Base-by-base conservation (phyloP, 176 grass and related monocot species). In the Panicum miliaceum region DNA sequence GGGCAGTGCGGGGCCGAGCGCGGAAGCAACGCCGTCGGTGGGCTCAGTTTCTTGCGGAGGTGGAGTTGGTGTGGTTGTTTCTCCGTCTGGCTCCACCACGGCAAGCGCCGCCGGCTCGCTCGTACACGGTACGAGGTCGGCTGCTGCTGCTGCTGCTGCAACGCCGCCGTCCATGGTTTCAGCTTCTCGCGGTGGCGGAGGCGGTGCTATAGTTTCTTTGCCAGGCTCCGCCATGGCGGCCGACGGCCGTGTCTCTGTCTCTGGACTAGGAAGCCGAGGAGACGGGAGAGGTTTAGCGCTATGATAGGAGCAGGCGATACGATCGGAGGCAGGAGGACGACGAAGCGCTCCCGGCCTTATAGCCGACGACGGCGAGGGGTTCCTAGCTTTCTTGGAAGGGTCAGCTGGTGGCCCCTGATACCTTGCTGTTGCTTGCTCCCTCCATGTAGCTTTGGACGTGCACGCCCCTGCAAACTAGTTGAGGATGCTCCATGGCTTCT, bases 191-290 rank as follows among this genome's bases (percentile, higher is more conserved):
- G 54, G 75, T 6, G 4, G 16, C 1, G 23, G 19, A 8, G 53
- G 34, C 1, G 42, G 27, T 12, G 64, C 3, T 25, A 81, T 37
- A 40, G 60, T 12, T 63, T 34, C 77, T 6, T 53, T n/a, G 69
- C 47, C 22, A 16, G 63, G 41, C 32, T 76, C 72, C 16, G 63
- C 79, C 80, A 78, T 88, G 66, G 84, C 29, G 16, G 5, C 11
- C 48, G 15, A 43, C n/a, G 6, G 20, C 43, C 38, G 19, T 76
- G 50, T 58, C 34, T 41, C 35, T 52, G 5, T 59, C 12, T 41
- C 20, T n/a, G 22, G 15, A 22, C 11, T 64, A 9, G 14, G n/a
- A 8, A 6, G 10, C 8, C 16, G 42, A 78, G 12, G 25, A 5
- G 57, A 63, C 15, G 8, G 8, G 7, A 4, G 60, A 32, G 8